Base-by-base conservation (phyloP, 768 basidiomycete genomes). In the Psilocybe cubensis region DNA sequence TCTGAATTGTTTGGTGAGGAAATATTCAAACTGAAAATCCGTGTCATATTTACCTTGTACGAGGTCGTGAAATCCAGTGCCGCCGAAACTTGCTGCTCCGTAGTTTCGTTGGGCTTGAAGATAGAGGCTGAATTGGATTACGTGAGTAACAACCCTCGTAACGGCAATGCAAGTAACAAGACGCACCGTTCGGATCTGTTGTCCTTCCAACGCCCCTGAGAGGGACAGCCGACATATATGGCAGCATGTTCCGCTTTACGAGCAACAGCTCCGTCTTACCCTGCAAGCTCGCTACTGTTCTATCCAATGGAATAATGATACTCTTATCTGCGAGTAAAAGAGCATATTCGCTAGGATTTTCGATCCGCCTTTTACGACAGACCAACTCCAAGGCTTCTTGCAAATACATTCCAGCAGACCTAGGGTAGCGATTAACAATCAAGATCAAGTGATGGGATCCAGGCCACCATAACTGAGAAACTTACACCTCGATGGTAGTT, bases 221-320 rank as follows among this genome's bases (percentile, higher is more conserved):
- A 24, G 87, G 83, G 55, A 89, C 84, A 29, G 87, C 82, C 14
- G 87, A 89, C 66, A 92, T 80, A 45, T 83, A 80, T 10, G 85
- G 85, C 2, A 96, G 76, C 82, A 88, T 89, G 56, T 83, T 87
- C 64, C 85, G 79, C 72, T 89, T 90, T 54, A 95, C 87, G 11
- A 98, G 79, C 10, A 89, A 81, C 17, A 98, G 78, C 63, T 96
- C 91, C 11, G 85, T 81, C 66, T 90, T 91, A 4, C 94, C 95
- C 69, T 93, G 90, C 66, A 98, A 75, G 74, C 92, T 94, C 31
- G 93, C 94, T n/a, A 98, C 96, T 0, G 97, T 98, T 18, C 96
- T 83, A 70, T 98, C 97, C 25, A 98, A 82, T 24, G 96, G 96
- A 28, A 94, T 87, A 53, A 94, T 73, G 38, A 96, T 87, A 56